phyloP scores from a whole-genome alignment of 164 flowering plant genomes.

The Dillenia turbinata region DNA sequence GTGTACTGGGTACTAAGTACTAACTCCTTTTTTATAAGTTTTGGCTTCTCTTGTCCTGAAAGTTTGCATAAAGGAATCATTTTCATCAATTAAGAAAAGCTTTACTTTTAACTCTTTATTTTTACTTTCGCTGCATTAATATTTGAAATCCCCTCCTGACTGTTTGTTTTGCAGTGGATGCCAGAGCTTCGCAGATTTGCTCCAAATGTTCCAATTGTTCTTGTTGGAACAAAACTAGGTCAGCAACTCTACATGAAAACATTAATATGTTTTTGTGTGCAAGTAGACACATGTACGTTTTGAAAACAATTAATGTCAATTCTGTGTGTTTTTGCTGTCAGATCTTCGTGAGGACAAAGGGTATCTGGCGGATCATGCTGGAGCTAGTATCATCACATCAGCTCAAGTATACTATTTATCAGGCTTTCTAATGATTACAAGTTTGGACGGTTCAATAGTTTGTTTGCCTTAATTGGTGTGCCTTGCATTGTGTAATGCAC shows the following conservation, averaged over 20 bases:
- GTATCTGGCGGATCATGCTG: slow-evolving; percentile 69
- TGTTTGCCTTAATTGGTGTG: background rate
- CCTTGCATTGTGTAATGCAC: slow-evolving; percentile 5
- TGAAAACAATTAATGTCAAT: background rate
- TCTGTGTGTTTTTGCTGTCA: slow-evolving; percentile 12
- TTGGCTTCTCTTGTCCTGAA: background rate
- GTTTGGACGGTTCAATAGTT: background rate
- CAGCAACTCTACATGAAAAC: slow-evolving; percentile 2
- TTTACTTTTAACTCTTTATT: background rate
- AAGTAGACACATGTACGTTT: no score
- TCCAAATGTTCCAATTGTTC: slow-evolving; percentile 92
- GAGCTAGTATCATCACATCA: slow-evolving; percentile 59
- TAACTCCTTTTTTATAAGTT: background rate
- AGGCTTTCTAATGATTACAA: background rate
- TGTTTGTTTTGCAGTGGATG: slow-evolving; percentile 72
- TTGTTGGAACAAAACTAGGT: slow-evolving; percentile 98
- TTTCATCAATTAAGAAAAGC: background rate
- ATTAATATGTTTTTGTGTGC: no score
- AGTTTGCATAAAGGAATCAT: background rate
- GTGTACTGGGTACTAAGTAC: slow-evolving; percentile 2
- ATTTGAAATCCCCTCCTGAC: no score
- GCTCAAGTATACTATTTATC: slow-evolving; percentile 49
- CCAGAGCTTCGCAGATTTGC: slow-evolving; percentile 97
- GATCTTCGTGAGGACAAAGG: slow-evolving; percentile 89
- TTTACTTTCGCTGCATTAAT: no score